Evolutionary conservation across 306 rosid genomes (phyloP).

Genomic region (Cicer arietinum): DNA sequence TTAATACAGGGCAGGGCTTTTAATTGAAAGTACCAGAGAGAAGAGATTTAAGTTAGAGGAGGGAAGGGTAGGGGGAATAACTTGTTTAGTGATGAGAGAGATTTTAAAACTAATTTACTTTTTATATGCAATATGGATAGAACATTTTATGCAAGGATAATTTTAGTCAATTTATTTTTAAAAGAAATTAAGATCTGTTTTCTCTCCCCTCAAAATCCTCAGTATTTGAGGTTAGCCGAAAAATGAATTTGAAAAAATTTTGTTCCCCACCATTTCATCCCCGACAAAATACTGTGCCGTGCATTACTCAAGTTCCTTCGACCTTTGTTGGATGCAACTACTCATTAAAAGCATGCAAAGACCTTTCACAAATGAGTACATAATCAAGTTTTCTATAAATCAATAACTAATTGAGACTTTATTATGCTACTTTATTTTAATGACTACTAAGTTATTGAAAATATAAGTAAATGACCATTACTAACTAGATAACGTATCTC

Average conservation of each 20-base stretch:
- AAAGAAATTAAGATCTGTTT: too few species aligned
- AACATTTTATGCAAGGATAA: too few species aligned
- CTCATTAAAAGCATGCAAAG: neutral
- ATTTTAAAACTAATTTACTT: too few species aligned
- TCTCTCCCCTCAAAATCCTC: too few species aligned
- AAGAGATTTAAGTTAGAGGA: neutral
- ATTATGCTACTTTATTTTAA: neutral
- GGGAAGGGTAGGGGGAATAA: too few species aligned
- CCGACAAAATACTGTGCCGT: neutral
- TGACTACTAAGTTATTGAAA: neutral
- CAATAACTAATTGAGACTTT: neutral
- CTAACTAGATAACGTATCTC: neutral
- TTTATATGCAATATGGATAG: too few species aligned
- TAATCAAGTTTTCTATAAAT: neutral
- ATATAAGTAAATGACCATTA: slow-evolving; percentile 1
- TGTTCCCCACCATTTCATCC: too few species aligned
- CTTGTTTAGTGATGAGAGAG: too few species aligned
- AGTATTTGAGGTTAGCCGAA: too few species aligned
- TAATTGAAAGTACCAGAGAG: neutral
- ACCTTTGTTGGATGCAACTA: neutral
- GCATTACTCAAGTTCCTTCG: neutral
- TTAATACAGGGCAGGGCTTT: neutral
- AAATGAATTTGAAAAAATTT: too few species aligned
- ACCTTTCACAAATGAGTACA: neutral
- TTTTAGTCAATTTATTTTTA: too few species aligned